These are phyloP conservation scores for Wickerhamiella lipophila DNA, from an alignment of 805 yeast genomes.

Conservation along the genomic window DNA sequence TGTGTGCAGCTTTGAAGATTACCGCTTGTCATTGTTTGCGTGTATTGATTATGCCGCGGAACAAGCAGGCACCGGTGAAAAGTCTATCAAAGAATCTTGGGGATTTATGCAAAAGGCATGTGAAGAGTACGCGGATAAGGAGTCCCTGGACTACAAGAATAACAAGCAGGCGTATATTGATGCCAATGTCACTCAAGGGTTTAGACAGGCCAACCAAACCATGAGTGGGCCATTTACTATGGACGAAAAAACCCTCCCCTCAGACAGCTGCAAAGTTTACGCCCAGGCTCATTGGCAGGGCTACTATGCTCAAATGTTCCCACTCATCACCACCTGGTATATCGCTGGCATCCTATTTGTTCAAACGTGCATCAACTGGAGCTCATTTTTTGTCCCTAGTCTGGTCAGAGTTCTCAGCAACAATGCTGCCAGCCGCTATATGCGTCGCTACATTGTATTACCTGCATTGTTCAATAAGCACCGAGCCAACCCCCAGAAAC, in stretches of 20 bases:
- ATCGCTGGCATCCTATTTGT: constrained; percentile 1
- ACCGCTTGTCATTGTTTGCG: neutral
- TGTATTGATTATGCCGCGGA: neutral
- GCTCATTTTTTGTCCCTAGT: neutral
- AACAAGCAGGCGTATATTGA: neutral
- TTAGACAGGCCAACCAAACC: constrained; percentile 1
- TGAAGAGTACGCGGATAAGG: neutral
- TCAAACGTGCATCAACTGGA: constrained; percentile 3
- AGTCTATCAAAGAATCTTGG: constrained; percentile 7
- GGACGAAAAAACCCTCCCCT: neutral
- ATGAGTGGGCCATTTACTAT: neutral
- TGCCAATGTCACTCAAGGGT: neutral
- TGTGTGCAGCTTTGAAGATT: neutral
- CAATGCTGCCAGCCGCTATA: neutral
- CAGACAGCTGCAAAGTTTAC: neutral
- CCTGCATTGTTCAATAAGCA: constrained; percentile 8
- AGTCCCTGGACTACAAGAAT: neutral
- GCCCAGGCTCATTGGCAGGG: constrained; percentile 2
- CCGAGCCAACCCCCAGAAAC: constrained; percentile 8
- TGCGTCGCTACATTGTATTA: constrained; percentile 2
- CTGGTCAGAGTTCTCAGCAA: neutral
- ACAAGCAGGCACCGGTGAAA: neutral
- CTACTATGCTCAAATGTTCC: neutral
- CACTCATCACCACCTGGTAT: constrained; percentile 2
- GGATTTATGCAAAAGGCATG: neutral